A percentile compares a stretch with the other conserved stretches of the same genome.
phyloP scores from a whole-genome alignment of 1,284 basidiomycete species.

The Lentinula novae-zelandiae region DNA sequence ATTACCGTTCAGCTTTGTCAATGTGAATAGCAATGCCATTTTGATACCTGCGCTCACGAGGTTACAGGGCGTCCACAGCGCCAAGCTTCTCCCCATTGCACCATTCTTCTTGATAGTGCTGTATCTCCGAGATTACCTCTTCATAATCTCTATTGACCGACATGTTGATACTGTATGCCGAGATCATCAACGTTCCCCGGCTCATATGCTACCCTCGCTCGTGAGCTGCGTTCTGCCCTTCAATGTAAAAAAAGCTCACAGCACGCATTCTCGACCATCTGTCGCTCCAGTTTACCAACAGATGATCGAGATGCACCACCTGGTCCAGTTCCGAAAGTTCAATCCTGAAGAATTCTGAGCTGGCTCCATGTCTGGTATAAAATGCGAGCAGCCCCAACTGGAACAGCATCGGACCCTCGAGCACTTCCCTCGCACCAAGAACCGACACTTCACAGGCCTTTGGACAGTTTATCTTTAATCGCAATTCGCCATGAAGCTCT shows the following conservation, averaged over 20 bases:
- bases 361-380: background rate
- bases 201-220: background rate
- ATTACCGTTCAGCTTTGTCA: background rate
- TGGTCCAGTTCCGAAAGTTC: background rate
- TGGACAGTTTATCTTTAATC: background rate
- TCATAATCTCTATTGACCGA: background rate
- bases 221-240: background rate
- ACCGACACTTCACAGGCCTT: conserved; percentile 2
- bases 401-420: background rate
- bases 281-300: background rate
- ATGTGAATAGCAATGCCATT: background rate
- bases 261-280: background rate
- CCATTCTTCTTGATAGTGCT: background rate
- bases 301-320: background rate
- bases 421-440: background rate
- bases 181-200: background rate
- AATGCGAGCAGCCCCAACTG: background rate
- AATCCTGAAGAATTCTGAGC: background rate
- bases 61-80: background rate
- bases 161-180: background rate
- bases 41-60: background rate
- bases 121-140: background rate
- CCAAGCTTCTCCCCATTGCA: background rate
- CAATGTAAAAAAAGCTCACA: conserved; percentile 1
- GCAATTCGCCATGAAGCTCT: conserved; percentile 12